These are phyloP conservation scores for Litsea cubeba DNA, from an alignment of 164 flowering plant species.

Conservation along the genomic window DNA sequence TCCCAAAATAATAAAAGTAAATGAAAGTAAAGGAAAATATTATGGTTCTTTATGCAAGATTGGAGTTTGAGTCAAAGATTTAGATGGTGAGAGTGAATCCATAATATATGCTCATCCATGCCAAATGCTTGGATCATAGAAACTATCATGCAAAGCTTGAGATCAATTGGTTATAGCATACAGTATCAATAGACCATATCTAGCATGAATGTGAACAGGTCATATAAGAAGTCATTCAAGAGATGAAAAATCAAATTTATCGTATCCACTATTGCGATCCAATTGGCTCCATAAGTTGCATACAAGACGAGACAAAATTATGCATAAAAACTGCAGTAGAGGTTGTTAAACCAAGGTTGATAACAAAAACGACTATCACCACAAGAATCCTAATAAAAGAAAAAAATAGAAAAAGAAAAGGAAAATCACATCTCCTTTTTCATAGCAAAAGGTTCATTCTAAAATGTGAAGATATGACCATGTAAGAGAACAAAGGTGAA, in stretches of 20 bases:
- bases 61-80: no score
- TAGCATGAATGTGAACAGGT: not conserved
- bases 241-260: not conserved
- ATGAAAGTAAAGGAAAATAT: no score
- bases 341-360: not conserved
- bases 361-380: not conserved
- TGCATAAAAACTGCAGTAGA: not conserved
- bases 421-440: not conserved
- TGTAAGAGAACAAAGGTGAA: not conserved
- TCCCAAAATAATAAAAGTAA: no score
- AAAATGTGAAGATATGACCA: not conserved
- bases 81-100: no score
- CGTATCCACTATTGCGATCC: not conserved
- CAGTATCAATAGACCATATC: no score
- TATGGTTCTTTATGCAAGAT: no score
- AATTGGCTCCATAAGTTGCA: not conserved
- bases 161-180: no score
- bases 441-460: not conserved
- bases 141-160: no score
- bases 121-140: no score
- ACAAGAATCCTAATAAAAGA: not conserved
- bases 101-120: no score
- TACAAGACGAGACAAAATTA: not conserved
- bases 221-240: not conserved
- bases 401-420: not conserved